Evolutionary conservation across 768 basidiomycete genomes (phyloP), one percentile per base, ranked within the genome.

Genomic region (Serendipita indica): DNA sequence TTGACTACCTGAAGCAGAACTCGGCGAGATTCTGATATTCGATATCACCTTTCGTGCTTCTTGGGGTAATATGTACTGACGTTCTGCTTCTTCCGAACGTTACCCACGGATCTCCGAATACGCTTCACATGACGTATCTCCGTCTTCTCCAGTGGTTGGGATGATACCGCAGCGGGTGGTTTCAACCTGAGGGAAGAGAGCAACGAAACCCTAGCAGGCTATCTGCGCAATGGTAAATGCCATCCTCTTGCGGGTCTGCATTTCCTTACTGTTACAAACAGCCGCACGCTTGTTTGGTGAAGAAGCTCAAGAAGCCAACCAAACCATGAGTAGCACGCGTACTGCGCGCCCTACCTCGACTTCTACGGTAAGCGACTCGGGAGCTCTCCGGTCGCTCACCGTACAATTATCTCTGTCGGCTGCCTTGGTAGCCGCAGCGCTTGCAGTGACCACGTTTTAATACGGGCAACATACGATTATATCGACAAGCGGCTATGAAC

Each of bases 151-250:
- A 54, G 16, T 20, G 22, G 22, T 1, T 54, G 12, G 22, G 49
- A 54, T 28, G 49, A 54, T 4, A 54, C 49, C 25, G 49, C 49
- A 7, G 49, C 32, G 3, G 49, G 49, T 27, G 49, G 16, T 4
- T 28, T 54, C 32, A 54, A 54, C 3, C 49, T 27, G 7, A 1
- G 49, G n/a, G 49, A 54, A 54, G 49, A 54, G 10, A 25, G 22
- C 10, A 54, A 54, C 30, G 49, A 54, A 18, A 54, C 49, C 20
- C 7, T 54, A n/a, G 49, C 49, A 25, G 49, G 49, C 10, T 54
- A 54, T 18, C 49, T 28, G 10, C 49, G 49, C 16, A 54, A 54
- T 18, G 41, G 41, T 43, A n/a, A 43, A 25, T n/a, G 27, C 7
- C n/a, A 25, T 7, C n/a, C 7, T n/a, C 41, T 43, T n/a, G 2